Base-by-base conservation (phyloP, 768 basidiomycete genomes). In the Daedaleopsis sinensis region DNA sequence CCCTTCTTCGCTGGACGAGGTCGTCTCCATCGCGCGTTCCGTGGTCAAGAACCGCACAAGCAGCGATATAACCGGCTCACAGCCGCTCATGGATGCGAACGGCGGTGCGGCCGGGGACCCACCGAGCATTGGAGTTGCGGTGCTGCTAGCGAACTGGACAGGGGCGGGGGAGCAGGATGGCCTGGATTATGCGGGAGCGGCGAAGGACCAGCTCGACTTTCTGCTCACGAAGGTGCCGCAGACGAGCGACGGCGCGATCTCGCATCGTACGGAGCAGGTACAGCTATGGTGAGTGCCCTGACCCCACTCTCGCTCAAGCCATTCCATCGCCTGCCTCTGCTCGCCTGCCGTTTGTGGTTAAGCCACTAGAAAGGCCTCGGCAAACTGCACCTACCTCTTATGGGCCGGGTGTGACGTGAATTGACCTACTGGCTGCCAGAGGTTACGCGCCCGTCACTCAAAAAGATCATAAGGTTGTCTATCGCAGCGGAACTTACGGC, bases 181-280 rank as follows among this genome's bases (percentile, higher is more conserved):
- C 23, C 74, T 82, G 11, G 77, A 87, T 65, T 93, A 87, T 70
- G 81, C 81, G 0, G 78, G 77, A 2, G 91, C 90, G 27, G 90
- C 89, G 21, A 72, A 63, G 54, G 82, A 84, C 61, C 89, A 95
- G 72, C 75, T 93, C 5, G 74, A 85, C 12, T 94, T 78, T 67
- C 70, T 94, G 38, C 74, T 87, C 23, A 67, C 78, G 36, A 65
- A 65, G 1, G 89, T 84, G 3, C 88, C 91, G 9, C 79, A 77
- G 65, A 88, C 91, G 1, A 59, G 64, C 2, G 89, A 92, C 63
- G 94, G 94, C 1, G 94, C 94, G 0, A 85, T 96, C 24, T 93
- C 90, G 10, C 94, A 96, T 70, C 82, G 91, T 0, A 74, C 79
- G 42, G 78, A 81, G 15, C 74, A 90, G 73, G 77, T 92, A 5